Percentiles rank a stretch among this genome's conserved stretches.
These are phyloP conservation scores for Zangia roseola DNA, from an alignment of 768 basidiomycete genomes.

Conservation along the genomic window DNA sequence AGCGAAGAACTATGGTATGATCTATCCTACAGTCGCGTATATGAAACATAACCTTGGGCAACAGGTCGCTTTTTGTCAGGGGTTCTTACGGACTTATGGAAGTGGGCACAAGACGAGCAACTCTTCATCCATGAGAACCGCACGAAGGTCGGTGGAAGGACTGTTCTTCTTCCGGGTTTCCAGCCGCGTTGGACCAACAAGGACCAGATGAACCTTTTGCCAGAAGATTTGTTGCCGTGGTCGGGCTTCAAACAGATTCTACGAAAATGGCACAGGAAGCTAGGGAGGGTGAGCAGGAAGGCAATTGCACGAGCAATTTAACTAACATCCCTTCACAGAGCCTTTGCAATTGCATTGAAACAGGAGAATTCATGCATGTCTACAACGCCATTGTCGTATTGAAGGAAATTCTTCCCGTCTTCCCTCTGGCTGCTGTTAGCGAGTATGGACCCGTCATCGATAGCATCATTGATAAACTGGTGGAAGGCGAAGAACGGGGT, in stretches of 20 bases:
- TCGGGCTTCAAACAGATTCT: conserved; percentile 64
- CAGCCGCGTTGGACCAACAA: conserved; percentile 52
- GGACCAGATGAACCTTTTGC: conserved; percentile 34
- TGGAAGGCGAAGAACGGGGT: conserved; percentile 77
- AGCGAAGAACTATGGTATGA: conserved; percentile 86
- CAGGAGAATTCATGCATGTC: conserved; percentile 94
- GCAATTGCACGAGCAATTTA: neutral
- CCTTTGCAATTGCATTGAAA: conserved; percentile 77
- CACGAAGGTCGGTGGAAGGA: conserved; percentile 59
- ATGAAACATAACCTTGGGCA: conserved; percentile 1
- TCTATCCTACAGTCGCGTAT: neutral
- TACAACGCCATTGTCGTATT: conserved; percentile 95
- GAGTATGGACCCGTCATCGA: conserved; percentile 57
- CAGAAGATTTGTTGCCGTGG: conserved; percentile 66
- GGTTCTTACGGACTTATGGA: conserved; percentile 71
- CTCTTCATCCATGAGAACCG: conserved; percentile 72
- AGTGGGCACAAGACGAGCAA: conserved; percentile 78
- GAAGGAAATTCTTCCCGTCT: conserved; percentile 87
- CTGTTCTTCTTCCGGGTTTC: conserved; percentile 67
- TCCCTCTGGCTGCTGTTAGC: conserved; percentile 67
- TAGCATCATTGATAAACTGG: conserved; percentile 59
- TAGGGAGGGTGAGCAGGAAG: conserved; percentile 56
- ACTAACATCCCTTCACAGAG: conserved; percentile 44
- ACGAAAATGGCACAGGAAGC: conserved; percentile 82
- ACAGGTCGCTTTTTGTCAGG: conserved; percentile 85